Evolutionary conservation across 2,329 filamentous ascomycete genomes (phyloP).

Genomic region (Fusarium palustre): DNA sequence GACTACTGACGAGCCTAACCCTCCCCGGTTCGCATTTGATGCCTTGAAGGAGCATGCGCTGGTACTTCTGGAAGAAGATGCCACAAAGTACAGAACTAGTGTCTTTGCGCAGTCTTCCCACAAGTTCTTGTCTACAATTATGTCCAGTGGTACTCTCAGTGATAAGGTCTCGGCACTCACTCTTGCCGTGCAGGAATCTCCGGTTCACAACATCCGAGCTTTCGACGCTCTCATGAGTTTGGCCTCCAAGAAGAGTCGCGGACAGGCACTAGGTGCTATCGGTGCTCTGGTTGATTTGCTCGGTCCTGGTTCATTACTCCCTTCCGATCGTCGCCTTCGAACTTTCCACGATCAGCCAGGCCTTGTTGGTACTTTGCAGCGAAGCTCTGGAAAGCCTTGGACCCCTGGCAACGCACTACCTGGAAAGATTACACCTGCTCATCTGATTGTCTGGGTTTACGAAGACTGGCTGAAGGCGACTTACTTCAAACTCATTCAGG

Average conservation of each 20-base stretch:
- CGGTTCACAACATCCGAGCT: slow-evolving; percentile 89
- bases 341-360: slow-evolving; percentile 84
- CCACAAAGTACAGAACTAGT: slow-evolving; percentile 77
- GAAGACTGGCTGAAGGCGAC: slow-evolving; percentile 95
- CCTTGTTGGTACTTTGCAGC: slow-evolving; percentile 77
- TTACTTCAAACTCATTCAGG: slow-evolving; percentile 93
- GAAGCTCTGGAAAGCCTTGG: slow-evolving; percentile 70
- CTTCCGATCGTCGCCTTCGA: slow-evolving; percentile 82
- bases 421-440: slow-evolving; percentile 76
- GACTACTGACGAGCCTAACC: slow-evolving; percentile 58
- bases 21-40: slow-evolving; percentile 59
- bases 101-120: slow-evolving; percentile 86
- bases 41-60: slow-evolving; percentile 76
- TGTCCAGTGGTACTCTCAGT: slow-evolving; percentile 94
- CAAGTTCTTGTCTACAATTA: slow-evolving; percentile 97
- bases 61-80: slow-evolving; percentile 81
- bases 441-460: slow-evolving; percentile 89
- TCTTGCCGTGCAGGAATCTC: slow-evolving; percentile 93
- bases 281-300: slow-evolving; percentile 94
- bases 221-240: slow-evolving; percentile 85
- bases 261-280: slow-evolving; percentile 91
- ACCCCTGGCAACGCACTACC: slow-evolving; percentile 76
- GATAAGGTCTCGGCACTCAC: slow-evolving; percentile 98
- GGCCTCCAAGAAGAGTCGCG: slow-evolving; percentile 93
- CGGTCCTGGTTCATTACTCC: slow-evolving; percentile 87